Evolutionary conservation across 2,329 filamentous ascomycete species (phyloP), one percentile per base, ranked within the genome.

Genomic region (Arthrobotrys musiformis): DNA sequence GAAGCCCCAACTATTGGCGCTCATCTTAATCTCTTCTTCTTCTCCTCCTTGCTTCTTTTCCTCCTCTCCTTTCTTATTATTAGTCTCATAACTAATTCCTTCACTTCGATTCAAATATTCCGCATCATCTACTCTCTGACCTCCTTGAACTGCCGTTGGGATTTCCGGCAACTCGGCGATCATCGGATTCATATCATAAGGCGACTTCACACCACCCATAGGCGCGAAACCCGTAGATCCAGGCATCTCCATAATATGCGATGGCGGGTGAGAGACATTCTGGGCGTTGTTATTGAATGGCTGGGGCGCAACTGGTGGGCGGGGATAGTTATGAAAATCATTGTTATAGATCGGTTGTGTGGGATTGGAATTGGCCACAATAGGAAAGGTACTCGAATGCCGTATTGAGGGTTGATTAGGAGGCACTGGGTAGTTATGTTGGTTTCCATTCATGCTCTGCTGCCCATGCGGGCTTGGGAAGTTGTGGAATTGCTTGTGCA

Each of bases 81-180:
- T 24, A 42, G 15, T 54, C 22, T 50, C 54, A 33, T 63, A 67
- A 28, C 24, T 37, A 54, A 63, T 35, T 28, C 54, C 62, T 15
- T 60, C 70, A n/a, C 70, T 56, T 8, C 70, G 26, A 58, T 69
- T 75, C 26, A 75, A 42, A 68, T 75, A 60, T 0, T 50, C 63
- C 7, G n/a, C 60, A 26, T 44, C 37, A 5, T 42, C 46, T 6
- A 61, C 56, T 24, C 22, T 42, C n/a, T 46, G 19, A 1, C 1
- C 26, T 26, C 42, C 30, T 24, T 44, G 40, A 2, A 26, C 15
- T 5, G 56, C 46, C 26, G 24, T 30, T 5, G 69, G 69, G 22
- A 64, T 69, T 19, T 76, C 70, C 5, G 70, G 72, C 33, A 76
- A 42, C 33, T 76, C 72, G 28, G 72, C 64, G 15, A 76, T 70